These are phyloP conservation scores for Stenocarpella maydis DNA, from an alignment of 2,329 filamentous ascomycete species.

Conservation along the genomic window DNA sequence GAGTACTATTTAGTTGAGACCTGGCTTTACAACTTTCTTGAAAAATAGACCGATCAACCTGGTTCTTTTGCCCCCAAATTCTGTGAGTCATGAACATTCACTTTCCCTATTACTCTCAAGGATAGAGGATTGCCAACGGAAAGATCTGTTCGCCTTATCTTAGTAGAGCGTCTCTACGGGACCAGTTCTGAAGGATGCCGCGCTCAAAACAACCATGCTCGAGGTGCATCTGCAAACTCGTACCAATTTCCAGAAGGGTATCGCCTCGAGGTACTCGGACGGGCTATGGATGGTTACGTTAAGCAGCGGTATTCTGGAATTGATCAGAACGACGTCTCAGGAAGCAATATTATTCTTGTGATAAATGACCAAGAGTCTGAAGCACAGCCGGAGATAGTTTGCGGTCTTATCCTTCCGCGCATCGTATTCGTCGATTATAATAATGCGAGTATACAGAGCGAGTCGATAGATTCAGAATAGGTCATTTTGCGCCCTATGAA, in stretches of 20 bases:
- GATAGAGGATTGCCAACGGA: neutral
- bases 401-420: neutral
- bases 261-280: neutral
- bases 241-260: conserved; percentile 1
- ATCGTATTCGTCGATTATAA: conserved; percentile 5
- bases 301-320: neutral
- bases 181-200: neutral
- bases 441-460: neutral
- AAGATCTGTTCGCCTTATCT: neutral
- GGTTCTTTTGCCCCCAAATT: neutral
- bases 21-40: neutral
- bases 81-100: neutral
- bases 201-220: neutral
- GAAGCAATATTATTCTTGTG: neutral
- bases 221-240: neutral
- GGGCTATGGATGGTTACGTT: neutral
- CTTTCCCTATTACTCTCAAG: neutral
- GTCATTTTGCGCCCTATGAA: neutral
- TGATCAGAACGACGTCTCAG: neutral
- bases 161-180: neutral
- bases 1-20: neutral
- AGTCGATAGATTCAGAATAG: neutral
- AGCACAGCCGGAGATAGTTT: neutral
- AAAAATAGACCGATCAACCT: neutral
- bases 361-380: neutral